phyloP scores from a whole-genome alignment of 2,329 filamentous ascomycete species.

The Leptodontidium sp. region DNA sequence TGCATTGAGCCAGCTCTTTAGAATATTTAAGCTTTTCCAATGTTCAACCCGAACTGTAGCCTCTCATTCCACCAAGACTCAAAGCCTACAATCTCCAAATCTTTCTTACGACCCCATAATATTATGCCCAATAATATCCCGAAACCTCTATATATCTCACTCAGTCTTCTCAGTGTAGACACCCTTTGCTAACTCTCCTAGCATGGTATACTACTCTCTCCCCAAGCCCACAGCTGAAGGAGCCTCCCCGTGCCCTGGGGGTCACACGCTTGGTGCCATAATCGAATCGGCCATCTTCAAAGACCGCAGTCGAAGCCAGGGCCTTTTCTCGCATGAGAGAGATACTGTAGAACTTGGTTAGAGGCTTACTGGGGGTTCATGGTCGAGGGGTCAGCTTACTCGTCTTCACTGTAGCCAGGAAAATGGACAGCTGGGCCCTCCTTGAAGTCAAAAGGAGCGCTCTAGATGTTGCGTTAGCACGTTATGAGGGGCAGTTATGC shows the following conservation, averaged over 20 bases:
- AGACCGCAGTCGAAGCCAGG: slow-evolving; percentile 44
- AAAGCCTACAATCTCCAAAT: neutral
- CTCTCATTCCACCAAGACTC: neutral
- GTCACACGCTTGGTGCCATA: slow-evolving; percentile 24
- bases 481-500: slow-evolving; percentile 10
- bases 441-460: slow-evolving; percentile 66
- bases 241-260: slow-evolving; percentile 35
- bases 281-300: slow-evolving; percentile 34
- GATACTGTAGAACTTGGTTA: slow-evolving; percentile 36
- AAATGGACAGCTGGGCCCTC: slow-evolving; percentile 58
- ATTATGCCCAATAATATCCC: neutral
- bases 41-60: neutral
- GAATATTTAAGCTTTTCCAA: neutral
- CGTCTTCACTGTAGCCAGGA: slow-evolving; percentile 64
- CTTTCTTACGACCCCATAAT: neutral
- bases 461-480: slow-evolving; percentile 51
- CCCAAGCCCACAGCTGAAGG: slow-evolving; percentile 38
- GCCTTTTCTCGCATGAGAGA: slow-evolving; percentile 47
- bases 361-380: neutral
- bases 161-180: slow-evolving; percentile 18
- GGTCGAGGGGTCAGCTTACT: slow-evolving; percentile 55
- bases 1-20: neutral
- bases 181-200: slow-evolving; percentile 39
- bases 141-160: neutral
- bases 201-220: slow-evolving; percentile 40